Base-by-base conservation (phyloP, 768 basidiomycete genomes). In the Boletus pseudo-olivaceus region DNA sequence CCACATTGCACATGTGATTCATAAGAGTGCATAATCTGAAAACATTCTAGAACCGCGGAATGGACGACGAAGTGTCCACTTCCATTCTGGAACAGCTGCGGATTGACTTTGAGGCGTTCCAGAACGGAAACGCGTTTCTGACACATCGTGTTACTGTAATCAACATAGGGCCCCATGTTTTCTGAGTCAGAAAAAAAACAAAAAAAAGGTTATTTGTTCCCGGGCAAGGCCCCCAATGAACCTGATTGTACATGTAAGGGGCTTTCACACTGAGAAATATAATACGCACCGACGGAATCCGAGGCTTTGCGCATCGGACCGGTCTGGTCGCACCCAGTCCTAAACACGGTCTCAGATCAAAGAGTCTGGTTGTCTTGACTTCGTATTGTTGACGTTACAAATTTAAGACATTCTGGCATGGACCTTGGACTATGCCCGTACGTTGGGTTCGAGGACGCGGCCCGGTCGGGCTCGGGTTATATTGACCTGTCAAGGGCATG, bases 1-100 rank as follows among this genome's bases (percentile, higher is more conserved):
- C 19, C 35, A 7, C n/a, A n/a, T n/a, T n/a, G n/a, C n/a, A n/a
- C 61, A 47, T 27, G 48, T 56, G 53, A 55, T 52, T 54, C 35
- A 4, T 8, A n/a, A 38, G 35, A 34, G 30, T 39, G 17, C 19
- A 19, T 11, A 6, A 26, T 40, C 27, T 3, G 6, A 23, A 45
- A 8, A 4, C 42, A 39, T 53, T 62, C 63, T 42, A 53, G 59
- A 65, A 58, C 15, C 8, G 20, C 37, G 37, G 49, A 49, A 49
- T 12, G 30, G 19, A 51, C 14, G 39, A 44, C 11, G n/a, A n/a
- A n/a, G n/a, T 20, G 19, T 19, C 29, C 27, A n/a, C 29, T 29
- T 19, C 19, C 29, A 32, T 45, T 19, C 26, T 17, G 3, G 42
- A 43, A 43, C 6, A 23, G 29, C n/a, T n/a, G n/a, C n/a, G n/a